Evolutionary conservation across 345 rosid species (phyloP).

Genomic region (Camelina neglecta): DNA sequence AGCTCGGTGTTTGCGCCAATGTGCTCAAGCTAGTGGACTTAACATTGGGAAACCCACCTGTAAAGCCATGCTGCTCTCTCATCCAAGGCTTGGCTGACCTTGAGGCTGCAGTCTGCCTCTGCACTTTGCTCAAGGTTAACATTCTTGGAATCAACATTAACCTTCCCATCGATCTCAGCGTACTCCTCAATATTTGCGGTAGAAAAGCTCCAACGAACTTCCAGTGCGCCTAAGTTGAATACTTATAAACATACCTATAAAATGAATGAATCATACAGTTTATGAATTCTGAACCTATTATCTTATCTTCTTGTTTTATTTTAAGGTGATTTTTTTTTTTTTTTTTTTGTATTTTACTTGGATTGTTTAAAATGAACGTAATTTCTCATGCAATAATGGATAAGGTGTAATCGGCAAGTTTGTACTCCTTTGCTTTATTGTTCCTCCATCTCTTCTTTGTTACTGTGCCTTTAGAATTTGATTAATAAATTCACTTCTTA

Average conservation of each 20-base stretch:
- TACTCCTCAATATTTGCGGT: constrained; percentile 51
- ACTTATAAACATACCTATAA: constrained; percentile 8
- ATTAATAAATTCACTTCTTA: no score
- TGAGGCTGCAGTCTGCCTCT: constrained; percentile 62
- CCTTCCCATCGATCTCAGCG: constrained; percentile 49
- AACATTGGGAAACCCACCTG: constrained; percentile 48
- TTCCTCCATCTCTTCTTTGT: constrained; percentile 23
- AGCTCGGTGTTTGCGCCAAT: constrained; percentile 49
- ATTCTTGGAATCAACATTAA: constrained; percentile 55
- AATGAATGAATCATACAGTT: background rate
- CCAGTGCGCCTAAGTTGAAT: constrained; percentile 43
- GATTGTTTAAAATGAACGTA: constrained; percentile 21
- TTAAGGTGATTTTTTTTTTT: background rate
- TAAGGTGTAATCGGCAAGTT: constrained; percentile 23
- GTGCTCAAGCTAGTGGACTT: constrained; percentile 47
- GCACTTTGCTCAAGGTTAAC: constrained; percentile 50
- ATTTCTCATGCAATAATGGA: constrained; percentile 21
- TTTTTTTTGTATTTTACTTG: background rate
- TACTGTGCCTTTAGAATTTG: background rate
- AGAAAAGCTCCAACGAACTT: constrained; percentile 40
- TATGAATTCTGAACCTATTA: background rate
- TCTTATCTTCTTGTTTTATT: constrained; percentile 1
- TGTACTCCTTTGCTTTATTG: constrained; percentile 17
- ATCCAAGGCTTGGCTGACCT: constrained; percentile 52
- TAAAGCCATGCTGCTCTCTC: constrained; percentile 49